phyloP scores from a whole-genome alignment of 2,329 filamentous ascomycete species.

The Colletotrichum godetiae region DNA sequence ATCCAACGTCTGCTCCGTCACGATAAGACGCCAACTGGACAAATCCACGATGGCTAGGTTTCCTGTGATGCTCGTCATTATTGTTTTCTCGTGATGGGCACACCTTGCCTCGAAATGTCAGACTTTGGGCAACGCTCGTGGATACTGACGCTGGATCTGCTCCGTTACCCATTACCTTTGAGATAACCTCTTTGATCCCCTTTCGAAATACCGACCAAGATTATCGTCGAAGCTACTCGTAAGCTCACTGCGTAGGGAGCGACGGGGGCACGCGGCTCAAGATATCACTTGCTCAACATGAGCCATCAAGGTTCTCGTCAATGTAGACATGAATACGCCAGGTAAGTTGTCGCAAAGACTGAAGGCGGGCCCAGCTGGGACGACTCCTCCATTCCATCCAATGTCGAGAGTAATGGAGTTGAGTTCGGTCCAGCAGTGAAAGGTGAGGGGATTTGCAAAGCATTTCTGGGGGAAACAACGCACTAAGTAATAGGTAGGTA shows the following conservation, averaged over 20 bases:
- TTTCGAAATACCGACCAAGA: too few species aligned
- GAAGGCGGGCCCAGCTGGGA: not conserved
- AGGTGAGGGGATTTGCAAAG: slow-evolving; percentile 3
- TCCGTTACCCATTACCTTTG: not conserved
- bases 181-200: not conserved
- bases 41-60: not conserved
- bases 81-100: not conserved
- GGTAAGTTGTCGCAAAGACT: not conserved
- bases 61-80: not conserved
- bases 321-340: not conserved
- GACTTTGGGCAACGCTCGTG: not conserved
- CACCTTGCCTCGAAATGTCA: not conserved
- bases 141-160: not conserved
- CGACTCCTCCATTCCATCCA: not conserved
- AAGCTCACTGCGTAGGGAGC: not conserved
- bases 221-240: too few species aligned
- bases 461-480: not conserved
- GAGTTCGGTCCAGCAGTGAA: not conserved
- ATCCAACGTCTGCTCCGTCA: too few species aligned
- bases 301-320: not conserved
- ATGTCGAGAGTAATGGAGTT: not conserved
- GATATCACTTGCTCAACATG: not conserved
- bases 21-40: not conserved
- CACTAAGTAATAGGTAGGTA: slow-evolving; percentile 2
- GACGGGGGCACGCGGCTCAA: not conserved